Base-by-base conservation (phyloP, 2,329 filamentous ascomycete species). In the Cladorrhinum sp. region DNA sequence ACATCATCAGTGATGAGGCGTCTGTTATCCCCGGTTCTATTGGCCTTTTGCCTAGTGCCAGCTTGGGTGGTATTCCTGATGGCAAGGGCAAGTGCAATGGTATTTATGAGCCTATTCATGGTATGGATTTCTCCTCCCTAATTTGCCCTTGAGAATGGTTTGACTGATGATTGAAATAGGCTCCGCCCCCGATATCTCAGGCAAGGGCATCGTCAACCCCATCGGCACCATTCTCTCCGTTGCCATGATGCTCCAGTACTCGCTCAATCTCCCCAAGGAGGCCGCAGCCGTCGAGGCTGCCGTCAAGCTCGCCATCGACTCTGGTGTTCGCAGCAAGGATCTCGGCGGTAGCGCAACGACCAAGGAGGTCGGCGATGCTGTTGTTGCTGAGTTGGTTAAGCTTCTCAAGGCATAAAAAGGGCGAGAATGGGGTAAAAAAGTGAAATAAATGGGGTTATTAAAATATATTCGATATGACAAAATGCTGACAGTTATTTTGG, bases 31-130 rank as follows among this genome's bases (percentile, higher is more conserved):
- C 93, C 2, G 93, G 93, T 16, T 92, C 88, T 69, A 85, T 98
- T 68, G 93, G 95, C 27, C 80, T 98, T 66, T 79, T 96, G 67
- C 93, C 93, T 24, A 93, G 89, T 74, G 93, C 93, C 12, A 95
- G 89, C 76, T 79, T 98, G 73, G 90, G 88, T 66, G 91, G 90
- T 45, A 86, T 96, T 62, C 93, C 93, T 0, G 92, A 96, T 74
- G 91, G 91, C 58, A 90, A 92, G 81, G 84, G 81, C 69, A 88
- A 85, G 74, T 91, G 93, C 72, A 96, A 96, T 74, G 93, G 92
- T 69, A 96, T 98, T 71, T 99, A 96, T 75, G 93, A 98, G 82
- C 93, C 93, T 24, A 98, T 99, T 69, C 93, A 99, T 75, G 93
- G 91, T 92, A 80, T 62, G 78, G 71, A 50, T 25, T 18, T 48